Evolutionary conservation across 176 grass and related monocot species (phyloP), one percentile per base, ranked within the genome.

Genomic region (Secale cereale): DNA sequence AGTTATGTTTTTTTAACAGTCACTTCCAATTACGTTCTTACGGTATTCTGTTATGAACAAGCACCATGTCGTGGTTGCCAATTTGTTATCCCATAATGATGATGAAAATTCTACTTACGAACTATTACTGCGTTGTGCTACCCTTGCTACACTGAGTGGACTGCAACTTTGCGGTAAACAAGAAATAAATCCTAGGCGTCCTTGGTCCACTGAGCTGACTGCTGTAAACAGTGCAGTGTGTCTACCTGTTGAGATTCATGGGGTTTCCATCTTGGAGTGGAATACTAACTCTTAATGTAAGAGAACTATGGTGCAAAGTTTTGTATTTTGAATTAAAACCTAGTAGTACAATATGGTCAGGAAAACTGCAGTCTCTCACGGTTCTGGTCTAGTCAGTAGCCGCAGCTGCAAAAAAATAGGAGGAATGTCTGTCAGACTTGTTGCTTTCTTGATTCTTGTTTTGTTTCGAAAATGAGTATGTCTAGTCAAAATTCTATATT

Each of bases 321-420:
- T 41, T 37, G 22, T 8, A 28, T 31, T 73, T 46, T 37, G 6
- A 28, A 26, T 41, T 72, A 23, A 57, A 59, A 82, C 16, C 39
- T 72, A 52, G 14, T 56, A 40, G 10, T 31, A 59, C 59, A 48
- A 40, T 83, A 41, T 86, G 17, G 36, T 54, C 19, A 52, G 77
- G 30, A 50, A 73, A 80, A 62, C 30, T 6, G 1, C 15, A 52
- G 22, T 45, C 56, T 14, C 56, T 10, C 13, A 19, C 27, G 48
- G 52, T 73, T 60, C 32, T 73, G 66, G 50, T 72, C 22, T 73
- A 8, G 23, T 39, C 67, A 70, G 33, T 45, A 30, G 10, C 36
- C 23, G 25, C 77, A 82, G 54, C 80, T 59, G 23, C 50, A 29
- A 72, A 29, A 72, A 72, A 71, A 23, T 59, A 72, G n/a, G 52